Base-by-base conservation (phyloP, 2,329 filamentous ascomycete genomes). In the Colletotrichum cereale region DNA sequence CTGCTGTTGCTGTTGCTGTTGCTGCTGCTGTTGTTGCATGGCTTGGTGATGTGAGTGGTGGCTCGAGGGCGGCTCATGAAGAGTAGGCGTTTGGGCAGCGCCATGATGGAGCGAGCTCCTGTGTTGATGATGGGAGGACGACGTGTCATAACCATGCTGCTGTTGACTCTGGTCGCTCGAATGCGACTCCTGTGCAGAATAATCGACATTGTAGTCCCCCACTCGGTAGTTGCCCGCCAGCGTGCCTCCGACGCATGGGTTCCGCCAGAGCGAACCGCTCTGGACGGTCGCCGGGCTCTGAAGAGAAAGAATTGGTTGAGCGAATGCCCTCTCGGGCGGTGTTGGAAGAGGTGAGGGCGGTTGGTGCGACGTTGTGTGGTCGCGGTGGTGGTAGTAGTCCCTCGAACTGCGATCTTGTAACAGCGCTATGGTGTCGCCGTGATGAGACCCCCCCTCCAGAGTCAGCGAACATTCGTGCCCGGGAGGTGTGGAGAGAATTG, bases 211-310 rank as follows among this genome's bases (percentile, higher is more conserved):
- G 87, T 92, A 92, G 86, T 91, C 89, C 82, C 87, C 88, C 84
- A 89, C 86, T 87, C 90, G 89, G 86, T 93, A 93, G 83, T 91
- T 90, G 87, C 89, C 87, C 87, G 90, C 90, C 89, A 92, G 89
- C 86, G 89, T 92, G 88, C 85, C 89, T 86, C 86, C 88, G 84
- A 88, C 88, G 83, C 90, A 92, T 92, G 88, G 89, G 89, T 89
- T 87, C 89, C 89, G 90, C 91, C 90, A 92, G 91, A 92, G 90
- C 90, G 87, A 88, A 84, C 85, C 90, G 90, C 91, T 89, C 90
- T 90, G 89, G 89, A 90, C 90, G 90, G 88, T 86, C 87, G 87
- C 89, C 86, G 88, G 86, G 83, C 82, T 87, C 85, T 88, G 88
- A 79, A 89, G 85, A 80, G 87, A 87, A 83, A 88, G 84, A 86